Evolutionary conservation across 177 flowering plant genomes (phyloP).

Genomic region (Vitis hybrid): DNA sequence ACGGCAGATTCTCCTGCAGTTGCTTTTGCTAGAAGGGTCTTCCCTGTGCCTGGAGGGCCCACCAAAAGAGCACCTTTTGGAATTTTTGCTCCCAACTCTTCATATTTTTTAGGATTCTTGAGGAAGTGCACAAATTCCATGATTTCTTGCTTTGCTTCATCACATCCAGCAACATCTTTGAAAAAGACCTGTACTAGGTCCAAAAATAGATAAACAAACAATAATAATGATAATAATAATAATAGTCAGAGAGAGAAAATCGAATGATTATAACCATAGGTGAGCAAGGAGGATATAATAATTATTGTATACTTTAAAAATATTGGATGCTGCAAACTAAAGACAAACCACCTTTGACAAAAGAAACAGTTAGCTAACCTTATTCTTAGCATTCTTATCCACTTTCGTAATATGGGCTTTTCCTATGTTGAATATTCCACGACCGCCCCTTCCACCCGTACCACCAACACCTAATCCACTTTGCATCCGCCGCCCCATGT

Average conservation of each 20-base stretch:
- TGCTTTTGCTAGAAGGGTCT: slow-evolving; percentile 94
- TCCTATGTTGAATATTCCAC: slow-evolving; percentile 92
- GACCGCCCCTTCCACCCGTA: slow-evolving; percentile 73
- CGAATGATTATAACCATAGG: neutral
- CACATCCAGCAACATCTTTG: slow-evolving; percentile 97
- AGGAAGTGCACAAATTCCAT: slow-evolving; percentile 98
- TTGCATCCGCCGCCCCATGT: slow-evolving; percentile 76
- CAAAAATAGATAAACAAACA: neutral
- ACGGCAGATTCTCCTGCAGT: slow-evolving; percentile 95
- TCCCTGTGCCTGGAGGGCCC: slow-evolving; percentile 95
- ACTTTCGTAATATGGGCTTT: slow-evolving; percentile 85
- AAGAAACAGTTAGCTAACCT: slow-evolving; percentile 50
- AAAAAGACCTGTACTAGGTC: slow-evolving; percentile 56
- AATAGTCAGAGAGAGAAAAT: neutral
- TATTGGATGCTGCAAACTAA: neutral
- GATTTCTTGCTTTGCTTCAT: slow-evolving; percentile 95
- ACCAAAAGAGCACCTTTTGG: slow-evolving; percentile 93
- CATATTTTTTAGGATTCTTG: slow-evolving; percentile 89
- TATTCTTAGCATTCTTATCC: slow-evolving; percentile 81
- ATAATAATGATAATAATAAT: neutral
- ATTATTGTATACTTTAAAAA: neutral
- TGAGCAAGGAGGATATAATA: neutral
- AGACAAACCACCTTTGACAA: neutral
- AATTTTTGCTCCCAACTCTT: slow-evolving; percentile 86
- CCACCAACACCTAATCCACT: slow-evolving; percentile 85